Evolutionary conservation across 2,329 filamentous ascomycete genomes (phyloP).

Genomic region (Sclerotinia sclerotiorum): DNA sequence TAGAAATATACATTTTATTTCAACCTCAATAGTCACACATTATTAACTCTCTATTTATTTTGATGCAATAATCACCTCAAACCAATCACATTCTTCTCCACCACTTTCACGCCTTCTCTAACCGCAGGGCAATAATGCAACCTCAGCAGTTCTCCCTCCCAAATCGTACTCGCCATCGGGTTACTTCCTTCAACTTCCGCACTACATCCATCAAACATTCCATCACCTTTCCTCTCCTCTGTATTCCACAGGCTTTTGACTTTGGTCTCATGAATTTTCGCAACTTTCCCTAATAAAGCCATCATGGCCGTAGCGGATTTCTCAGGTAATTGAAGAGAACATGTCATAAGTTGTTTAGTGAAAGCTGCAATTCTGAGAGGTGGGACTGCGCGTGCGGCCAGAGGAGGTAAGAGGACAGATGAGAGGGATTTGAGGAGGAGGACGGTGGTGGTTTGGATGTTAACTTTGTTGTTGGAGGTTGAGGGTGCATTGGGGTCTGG

Average conservation of each 20-base stretch:
- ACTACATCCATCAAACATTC: conserved; percentile 73
- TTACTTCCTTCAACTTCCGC: conserved; percentile 81
- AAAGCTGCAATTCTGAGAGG: conserved; percentile 88
- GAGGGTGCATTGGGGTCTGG: conserved; percentile 59
- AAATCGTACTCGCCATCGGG: conserved; percentile 84
- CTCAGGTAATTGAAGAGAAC: conserved; percentile 82
- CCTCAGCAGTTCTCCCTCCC: conserved; percentile 87
- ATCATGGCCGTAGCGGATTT: conserved; percentile 82
- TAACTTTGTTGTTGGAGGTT: conserved; percentile 68
- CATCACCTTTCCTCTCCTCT: conserved; percentile 89
- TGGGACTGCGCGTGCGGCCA: conserved; percentile 72
- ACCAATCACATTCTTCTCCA: conserved; percentile 60
- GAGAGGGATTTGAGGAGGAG: conserved; percentile 85
- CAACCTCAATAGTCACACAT: background rate
- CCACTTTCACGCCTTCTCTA: conserved; percentile 66
- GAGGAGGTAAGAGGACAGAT: conserved; percentile 73
- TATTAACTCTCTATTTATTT: background rate
- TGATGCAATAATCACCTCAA: conserved; percentile 30
- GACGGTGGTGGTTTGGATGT: conserved; percentile 91
- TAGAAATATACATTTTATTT: conserved; percentile 14
- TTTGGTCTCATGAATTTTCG: conserved; percentile 78
- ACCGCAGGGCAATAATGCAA: conserved; percentile 86
- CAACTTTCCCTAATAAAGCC: conserved; percentile 73
- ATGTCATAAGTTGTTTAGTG: conserved; percentile 82
- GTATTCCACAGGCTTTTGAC: conserved; percentile 88